Evolutionary conservation across 208 protist genomes (phyloP), one percentile per base, ranked within the genome.

Genomic region (Trichomonas gallinae): DNA sequence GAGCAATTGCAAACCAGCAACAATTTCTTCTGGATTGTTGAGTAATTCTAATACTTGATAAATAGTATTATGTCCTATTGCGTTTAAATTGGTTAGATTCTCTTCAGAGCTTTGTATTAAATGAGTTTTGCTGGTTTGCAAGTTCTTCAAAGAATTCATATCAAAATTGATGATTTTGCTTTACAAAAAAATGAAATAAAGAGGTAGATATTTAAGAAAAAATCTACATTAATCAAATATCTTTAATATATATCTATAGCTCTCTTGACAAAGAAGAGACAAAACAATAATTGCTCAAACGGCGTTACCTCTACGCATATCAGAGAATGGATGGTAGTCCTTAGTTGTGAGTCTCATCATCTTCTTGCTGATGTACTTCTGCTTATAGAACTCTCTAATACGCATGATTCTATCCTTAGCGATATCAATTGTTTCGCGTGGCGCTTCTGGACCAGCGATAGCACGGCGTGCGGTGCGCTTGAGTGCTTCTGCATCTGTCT

Each of bases 241-340:
- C 4, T n/a, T 72, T 72, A 51, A 51, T 51, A 51, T 51, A 51
- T 51, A 15, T 3, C 3, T 13, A 51, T 51, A 51, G 46, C 13
- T 51, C 46, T 51, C 46, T 51, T 13, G 46, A 51, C n/a, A n/a
- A 17, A 72, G 8, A 72, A 72, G 11, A 72, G 26, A 72, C 26
- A 72, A 8, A 72, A 72, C 58, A n/a, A 72, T 72, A 72, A 72
- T 85, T 42, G 81, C 81, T 85, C 36, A 85, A 85, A 36, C 36
- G 36, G 40, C 87, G 87, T 93, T 93, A 93, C 87, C 87, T 38
- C 87, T 23, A 44, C 44, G 87, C 42, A 93, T 93, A 93, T 93
- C 87, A 38, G 87, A 93, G 87, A 93, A 93, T 93, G 87, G 87
- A 51, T 93, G 87, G n/a, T 93, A 93, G 17, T 48, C 44, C 31